phyloP scores from a whole-genome alignment of 495 filamentous ascomycete species.

The Neurospora tetraspora region DNA sequence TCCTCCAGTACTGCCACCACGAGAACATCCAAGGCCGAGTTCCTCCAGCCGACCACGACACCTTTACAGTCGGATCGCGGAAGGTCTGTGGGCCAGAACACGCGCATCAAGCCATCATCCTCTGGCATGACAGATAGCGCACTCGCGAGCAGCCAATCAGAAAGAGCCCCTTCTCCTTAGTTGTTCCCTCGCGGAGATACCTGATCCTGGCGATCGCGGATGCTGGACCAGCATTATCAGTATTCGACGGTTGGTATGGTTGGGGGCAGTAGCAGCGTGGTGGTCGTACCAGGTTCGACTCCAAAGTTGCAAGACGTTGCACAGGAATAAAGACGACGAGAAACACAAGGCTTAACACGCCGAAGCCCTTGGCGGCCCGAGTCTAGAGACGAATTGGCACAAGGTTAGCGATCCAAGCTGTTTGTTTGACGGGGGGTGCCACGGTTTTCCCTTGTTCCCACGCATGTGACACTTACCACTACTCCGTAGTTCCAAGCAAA shows the following conservation, averaged over 20 bases:
- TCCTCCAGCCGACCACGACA: constrained; percentile 89
- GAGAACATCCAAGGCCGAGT: constrained; percentile 82
- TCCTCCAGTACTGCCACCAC: constrained; percentile 82
- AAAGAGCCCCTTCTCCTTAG: constrained; percentile 90
- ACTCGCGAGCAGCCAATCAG: constrained; percentile 38
- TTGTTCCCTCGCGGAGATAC: constrained; percentile 93
- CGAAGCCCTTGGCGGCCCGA: constrained; percentile 35
- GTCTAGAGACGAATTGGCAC: constrained; percentile 14
- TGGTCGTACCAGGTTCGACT: constrained; percentile 33
- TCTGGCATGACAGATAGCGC: constrained; percentile 58
- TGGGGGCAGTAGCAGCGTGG: no score
- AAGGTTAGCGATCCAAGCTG: neutral
- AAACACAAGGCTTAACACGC: constrained; percentile 31
- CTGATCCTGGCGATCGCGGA: constrained; percentile 67
- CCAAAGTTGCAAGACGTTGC: constrained; percentile 34
- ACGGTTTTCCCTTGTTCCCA: no score
- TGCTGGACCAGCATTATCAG: constrained; percentile 47
- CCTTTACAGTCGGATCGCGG: constrained; percentile 61
- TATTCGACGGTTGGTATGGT: constrained; percentile 3
- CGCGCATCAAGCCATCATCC: constrained; percentile 90
- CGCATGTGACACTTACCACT: constrained; percentile 52
- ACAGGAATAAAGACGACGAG: constrained; percentile 37
- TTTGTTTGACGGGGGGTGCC: neutral
- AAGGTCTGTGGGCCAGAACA: constrained; percentile 95
- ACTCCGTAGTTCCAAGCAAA: constrained; percentile 99